Evolutionary conservation across 1,284 basidiomycete genomes (phyloP).

Genomic region (Lentinula novae-zelandiae): DNA sequence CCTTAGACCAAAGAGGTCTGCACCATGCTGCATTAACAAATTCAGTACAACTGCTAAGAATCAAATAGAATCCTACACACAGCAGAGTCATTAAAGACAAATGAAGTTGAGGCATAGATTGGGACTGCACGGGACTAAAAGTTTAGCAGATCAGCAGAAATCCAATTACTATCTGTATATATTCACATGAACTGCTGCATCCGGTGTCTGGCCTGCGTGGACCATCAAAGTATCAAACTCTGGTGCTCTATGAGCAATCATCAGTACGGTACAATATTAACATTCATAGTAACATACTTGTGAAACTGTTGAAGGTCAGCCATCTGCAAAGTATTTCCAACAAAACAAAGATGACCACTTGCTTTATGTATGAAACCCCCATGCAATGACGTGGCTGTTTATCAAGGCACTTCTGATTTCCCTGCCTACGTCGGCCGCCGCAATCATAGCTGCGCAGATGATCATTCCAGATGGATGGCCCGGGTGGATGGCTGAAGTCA

Average conservation of each 20-base stretch:
- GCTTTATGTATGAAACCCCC: too few species aligned
- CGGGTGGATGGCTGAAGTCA: too few species aligned
- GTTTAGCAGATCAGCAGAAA: background rate
- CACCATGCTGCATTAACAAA: constrained; percentile 56
- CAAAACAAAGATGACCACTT: too few species aligned
- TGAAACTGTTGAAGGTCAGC: constrained; percentile 26
- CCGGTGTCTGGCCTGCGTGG: constrained; percentile 76
- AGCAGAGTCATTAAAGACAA: constrained; percentile 75
- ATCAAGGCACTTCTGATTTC: too few species aligned
- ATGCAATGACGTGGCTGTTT: too few species aligned
- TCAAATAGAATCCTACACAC: constrained; percentile 28
- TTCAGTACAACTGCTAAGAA: background rate
- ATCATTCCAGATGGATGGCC: too few species aligned
- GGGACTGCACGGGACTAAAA: constrained; percentile 69
- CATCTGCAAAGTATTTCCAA: background rate
- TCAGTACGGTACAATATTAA: background rate
- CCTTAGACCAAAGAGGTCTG: constrained; percentile 78
- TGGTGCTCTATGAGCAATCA: constrained; percentile 41
- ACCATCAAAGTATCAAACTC: constrained; percentile 84
- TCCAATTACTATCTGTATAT: background rate
- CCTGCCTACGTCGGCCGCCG: too few species aligned
- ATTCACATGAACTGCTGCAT: constrained; percentile 56
- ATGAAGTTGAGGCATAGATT: constrained; percentile 78
- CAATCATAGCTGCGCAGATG: too few species aligned
- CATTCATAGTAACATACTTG: constrained; percentile 20